These are phyloP conservation scores for Xylaria telfairii DNA, from an alignment of 495 filamentous ascomycete species.

Conservation along the genomic window DNA sequence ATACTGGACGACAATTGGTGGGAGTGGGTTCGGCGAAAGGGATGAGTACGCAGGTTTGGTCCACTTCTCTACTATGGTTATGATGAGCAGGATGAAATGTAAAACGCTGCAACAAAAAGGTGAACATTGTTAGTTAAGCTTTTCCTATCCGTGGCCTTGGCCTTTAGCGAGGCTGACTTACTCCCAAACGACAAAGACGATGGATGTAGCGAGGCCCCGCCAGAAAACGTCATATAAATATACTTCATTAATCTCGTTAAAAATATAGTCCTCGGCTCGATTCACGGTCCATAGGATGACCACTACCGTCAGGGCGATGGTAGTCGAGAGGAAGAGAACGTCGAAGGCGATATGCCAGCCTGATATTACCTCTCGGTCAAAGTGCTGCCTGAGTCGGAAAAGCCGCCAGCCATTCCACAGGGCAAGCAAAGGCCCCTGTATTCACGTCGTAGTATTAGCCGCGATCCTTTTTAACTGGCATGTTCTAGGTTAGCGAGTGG, in stretches of 20 bases:
- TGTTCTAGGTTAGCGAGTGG: background rate
- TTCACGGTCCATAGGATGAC: background rate
- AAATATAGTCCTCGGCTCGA: background rate
- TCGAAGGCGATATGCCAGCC: slow-evolving; percentile 7
- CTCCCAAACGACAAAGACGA: background rate
- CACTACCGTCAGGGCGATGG: background rate
- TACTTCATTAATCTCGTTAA: too few relatives aligned
- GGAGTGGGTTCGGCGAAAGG: background rate
- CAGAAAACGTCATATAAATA: background rate
- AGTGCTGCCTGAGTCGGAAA: slow-evolving; percentile 10
- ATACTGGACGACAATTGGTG: slow-evolving; percentile 9
- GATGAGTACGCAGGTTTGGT: background rate
- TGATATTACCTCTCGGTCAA: slow-evolving; percentile 6
- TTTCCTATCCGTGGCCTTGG: background rate
- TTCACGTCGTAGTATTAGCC: background rate
- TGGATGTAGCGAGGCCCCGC: background rate
- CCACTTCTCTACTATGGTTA: slow-evolving; percentile 1
- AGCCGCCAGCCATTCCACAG: slow-evolving; percentile 16
- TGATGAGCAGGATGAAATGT: slow-evolving; percentile 4
- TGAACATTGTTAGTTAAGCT: background rate
- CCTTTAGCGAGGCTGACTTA: background rate
- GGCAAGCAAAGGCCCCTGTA: slow-evolving; percentile 9
- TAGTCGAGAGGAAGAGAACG: background rate
- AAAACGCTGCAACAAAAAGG: background rate
- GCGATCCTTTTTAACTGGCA: background rate